Evolutionary conservation across 495 filamentous ascomycete genomes (phyloP), one percentile per base, ranked within the genome.

Genomic region (Daldinia caldariorum): DNA sequence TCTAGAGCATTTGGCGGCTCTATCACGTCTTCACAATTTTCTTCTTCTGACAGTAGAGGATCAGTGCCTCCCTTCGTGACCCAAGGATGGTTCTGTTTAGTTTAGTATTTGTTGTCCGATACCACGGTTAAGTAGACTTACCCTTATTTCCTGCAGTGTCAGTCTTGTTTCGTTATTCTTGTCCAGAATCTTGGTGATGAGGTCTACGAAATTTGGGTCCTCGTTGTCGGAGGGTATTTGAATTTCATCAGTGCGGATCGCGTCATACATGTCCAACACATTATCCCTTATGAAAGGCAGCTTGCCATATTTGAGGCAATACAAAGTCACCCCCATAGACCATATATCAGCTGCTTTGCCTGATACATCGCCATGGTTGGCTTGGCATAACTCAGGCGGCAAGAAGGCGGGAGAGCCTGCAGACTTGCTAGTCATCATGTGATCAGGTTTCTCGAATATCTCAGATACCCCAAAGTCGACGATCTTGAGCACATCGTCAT

Each of bases 391-490:
- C 79, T 99, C 95, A 2, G 95, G 95, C 0, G 95, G 93, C 38
- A 98, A 84, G 76, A 99, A 99, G 8, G 95, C 96, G 3, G 95
- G 95, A 7, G 94, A 97, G 10, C 95, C 95, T 26, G 94, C 95
- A 7, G 94, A 94, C 77, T 97, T 99, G 20, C 91, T 91, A 2
- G 94, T 98, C 78, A 88, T 87, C 96, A 99, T 98, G 47, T 92
- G 86, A 3, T 87, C 89, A 20, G 90, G 77, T 79, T 97, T 97
- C 70, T 94, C 92, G 69, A 99, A 99, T 89, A 98, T 97, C 77
- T 99, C 94, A 4, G 94, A 97, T 10, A 99, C 95, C 13, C 95
- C 95, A 83, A 99, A 99, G 80, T 99, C 95, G 47, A 97, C 94
- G 63, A 99, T 91, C 79, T 98, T 99, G 2, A 99, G 86, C 31